Evolutionary conservation across 345 rosid genomes (phyloP).

Genomic region (Citrus medica): DNA sequence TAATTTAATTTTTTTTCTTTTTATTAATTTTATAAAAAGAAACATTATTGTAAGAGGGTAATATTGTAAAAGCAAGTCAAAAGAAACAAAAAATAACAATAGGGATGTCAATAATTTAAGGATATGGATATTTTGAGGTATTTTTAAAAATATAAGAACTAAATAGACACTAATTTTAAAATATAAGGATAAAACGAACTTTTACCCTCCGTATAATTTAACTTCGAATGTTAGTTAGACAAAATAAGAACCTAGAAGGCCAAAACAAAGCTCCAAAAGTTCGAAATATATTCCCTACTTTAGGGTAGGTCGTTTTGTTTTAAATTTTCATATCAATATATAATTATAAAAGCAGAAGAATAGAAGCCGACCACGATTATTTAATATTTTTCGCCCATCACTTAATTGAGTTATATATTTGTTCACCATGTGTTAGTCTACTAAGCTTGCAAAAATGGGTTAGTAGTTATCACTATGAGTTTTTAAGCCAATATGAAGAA

Average conservation of each 20-base stretch:
- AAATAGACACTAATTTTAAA: rapidly evolving
- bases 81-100: too few species aligned
- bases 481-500: too few species aligned
- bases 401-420: background rate
- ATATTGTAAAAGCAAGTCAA: too few species aligned
- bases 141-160: too few species aligned
- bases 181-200: too few species aligned
- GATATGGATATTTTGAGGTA: rapidly evolving
- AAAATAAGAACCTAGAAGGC: background rate
- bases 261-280: background rate
- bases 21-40: too few species aligned
- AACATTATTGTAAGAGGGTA: too few species aligned
- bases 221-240: background rate
- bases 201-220: background rate
- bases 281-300: background rate
- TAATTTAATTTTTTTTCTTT: too few species aligned
- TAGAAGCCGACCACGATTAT: background rate
- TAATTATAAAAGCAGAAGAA: background rate
- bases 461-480: background rate
- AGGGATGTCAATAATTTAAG: too few species aligned
- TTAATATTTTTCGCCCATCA: background rate
- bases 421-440: background rate
- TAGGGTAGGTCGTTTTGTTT: background rate
- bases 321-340: background rate
- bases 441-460: background rate